phyloP scores from a whole-genome alignment of 2,329 filamentous ascomycete species.

The Shiraia sp. region DNA sequence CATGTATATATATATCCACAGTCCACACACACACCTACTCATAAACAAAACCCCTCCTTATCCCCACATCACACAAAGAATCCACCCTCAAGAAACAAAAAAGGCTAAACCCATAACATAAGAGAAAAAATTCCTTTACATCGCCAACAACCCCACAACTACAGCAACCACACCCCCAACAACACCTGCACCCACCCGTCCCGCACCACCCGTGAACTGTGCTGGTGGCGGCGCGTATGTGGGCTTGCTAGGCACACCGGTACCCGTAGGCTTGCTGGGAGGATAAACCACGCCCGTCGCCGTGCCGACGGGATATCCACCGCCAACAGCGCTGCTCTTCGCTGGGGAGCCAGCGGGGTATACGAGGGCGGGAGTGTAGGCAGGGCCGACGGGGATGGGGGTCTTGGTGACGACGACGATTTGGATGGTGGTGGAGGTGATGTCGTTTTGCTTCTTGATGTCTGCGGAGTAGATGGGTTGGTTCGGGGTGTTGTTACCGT shows the following conservation, averaged over 20 bases:
- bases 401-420: constrained; percentile 8
- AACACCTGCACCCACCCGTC: constrained; percentile 1
- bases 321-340: background rate
- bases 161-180: constrained; percentile 1
- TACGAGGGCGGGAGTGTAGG: constrained; percentile 1
- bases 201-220: constrained; percentile 5
- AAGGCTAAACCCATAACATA: no score
- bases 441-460: constrained; percentile 5
- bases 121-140: constrained; percentile 3
- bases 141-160: constrained; percentile 2
- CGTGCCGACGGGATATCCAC: constrained; percentile 1
- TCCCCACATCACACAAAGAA: no score
- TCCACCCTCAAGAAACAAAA: no score
- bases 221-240: constrained; percentile 3
- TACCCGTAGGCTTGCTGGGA: constrained; percentile 2
- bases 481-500: background rate
- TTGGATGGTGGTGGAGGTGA: constrained; percentile 1
- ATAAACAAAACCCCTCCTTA: no score
- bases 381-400: constrained; percentile 2
- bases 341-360: constrained; percentile 3
- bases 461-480: no score
- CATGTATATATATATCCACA: no score
- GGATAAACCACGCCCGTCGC: background rate
- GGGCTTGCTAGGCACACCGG: background rate
- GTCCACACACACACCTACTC: no score